Evolutionary conservation across 1,284 basidiomycete genomes (phyloP).

Genomic region (Leccinum variabile): DNA sequence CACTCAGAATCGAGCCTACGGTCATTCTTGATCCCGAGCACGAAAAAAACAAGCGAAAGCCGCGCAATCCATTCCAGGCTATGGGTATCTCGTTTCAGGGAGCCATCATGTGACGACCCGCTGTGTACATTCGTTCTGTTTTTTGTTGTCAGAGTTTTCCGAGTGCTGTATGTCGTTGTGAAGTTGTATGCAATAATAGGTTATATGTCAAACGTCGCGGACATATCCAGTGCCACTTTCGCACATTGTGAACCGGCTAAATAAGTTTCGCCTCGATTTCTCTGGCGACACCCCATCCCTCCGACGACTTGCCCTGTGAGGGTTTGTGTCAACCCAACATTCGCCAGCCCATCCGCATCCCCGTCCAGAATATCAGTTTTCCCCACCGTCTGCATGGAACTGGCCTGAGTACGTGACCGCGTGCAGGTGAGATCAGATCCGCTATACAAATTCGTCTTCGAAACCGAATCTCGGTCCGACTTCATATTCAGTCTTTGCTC

Average conservation of each 20-base stretch:
- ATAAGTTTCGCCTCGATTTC: constrained; percentile 12
- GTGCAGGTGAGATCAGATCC: constrained; percentile 27
- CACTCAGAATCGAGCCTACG: constrained; percentile 30
- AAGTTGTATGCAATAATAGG: constrained; percentile 8
- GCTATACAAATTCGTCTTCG: neutral
- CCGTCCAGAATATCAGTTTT: neutral
- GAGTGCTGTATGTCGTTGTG: neutral
- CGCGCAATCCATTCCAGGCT: constrained; percentile 9
- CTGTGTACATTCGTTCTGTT: constrained; percentile 2
- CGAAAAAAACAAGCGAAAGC: constrained; percentile 1
- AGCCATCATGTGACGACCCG: constrained; percentile 22
- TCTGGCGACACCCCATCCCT: constrained; percentile 24
- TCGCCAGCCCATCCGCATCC: constrained; percentile 1
- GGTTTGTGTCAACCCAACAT: constrained; percentile 7
- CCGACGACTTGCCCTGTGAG: neutral
- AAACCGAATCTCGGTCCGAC: constrained; percentile 8
- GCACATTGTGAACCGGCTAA: constrained; percentile 31
- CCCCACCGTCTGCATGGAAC: constrained; percentile 29
- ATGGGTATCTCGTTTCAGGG: constrained; percentile 22
- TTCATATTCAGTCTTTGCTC: constrained; percentile 14
- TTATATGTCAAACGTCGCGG: constrained; percentile 7
- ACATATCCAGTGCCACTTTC: constrained; percentile 29
- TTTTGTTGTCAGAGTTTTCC: neutral
- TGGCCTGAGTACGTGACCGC: constrained; percentile 18
- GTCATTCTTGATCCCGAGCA: constrained; percentile 26